A percentile compares a stretch with the other conserved stretches of the same genome.
Conservation (phyloP, 192 early-diverging fungal species). For the Backusella westeae region DNA sequence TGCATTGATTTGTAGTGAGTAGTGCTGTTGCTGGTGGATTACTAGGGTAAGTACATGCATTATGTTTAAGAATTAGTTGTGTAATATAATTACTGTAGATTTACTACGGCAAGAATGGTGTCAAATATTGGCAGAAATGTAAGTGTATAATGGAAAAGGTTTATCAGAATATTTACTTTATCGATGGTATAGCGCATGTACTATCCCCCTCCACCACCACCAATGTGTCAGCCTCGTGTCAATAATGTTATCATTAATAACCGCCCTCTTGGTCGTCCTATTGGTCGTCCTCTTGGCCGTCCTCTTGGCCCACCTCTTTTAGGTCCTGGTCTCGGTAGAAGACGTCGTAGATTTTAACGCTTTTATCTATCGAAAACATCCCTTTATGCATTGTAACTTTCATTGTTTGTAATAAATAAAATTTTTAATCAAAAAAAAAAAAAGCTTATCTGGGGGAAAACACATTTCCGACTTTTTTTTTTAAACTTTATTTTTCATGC, state of each 20-base stretch:
- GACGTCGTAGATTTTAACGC: not conserved
- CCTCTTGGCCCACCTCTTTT: not conserved
- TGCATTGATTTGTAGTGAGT: not conserved
- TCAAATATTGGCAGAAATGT: not conserved
- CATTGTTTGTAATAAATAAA: not conserved
- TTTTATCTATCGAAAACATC: not conserved
- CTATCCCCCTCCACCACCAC: not conserved
- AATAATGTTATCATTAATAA: not conserved
- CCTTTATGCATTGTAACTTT: not conserved
- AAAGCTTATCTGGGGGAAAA: too few species aligned
- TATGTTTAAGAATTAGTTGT: not conserved
- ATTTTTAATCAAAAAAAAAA: not conserved
- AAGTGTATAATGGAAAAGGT: not conserved
- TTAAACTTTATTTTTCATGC: too few species aligned
- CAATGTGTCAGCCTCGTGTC: not conserved
- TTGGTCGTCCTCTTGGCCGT: not conserved
- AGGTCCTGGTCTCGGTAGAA: not conserved
- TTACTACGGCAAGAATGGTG: constrained; percentile 7
- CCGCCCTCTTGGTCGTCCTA: not conserved
- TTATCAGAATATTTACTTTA: not conserved
- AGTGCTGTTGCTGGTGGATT: constrained; percentile 10
- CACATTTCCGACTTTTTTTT: too few species aligned
- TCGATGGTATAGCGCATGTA: not conserved
- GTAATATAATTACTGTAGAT: not conserved
- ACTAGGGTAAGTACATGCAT: not conserved